Conservation (phyloP, 2,329 filamentous ascomycete genomes). For the Ceratocystis destructans region DNA sequence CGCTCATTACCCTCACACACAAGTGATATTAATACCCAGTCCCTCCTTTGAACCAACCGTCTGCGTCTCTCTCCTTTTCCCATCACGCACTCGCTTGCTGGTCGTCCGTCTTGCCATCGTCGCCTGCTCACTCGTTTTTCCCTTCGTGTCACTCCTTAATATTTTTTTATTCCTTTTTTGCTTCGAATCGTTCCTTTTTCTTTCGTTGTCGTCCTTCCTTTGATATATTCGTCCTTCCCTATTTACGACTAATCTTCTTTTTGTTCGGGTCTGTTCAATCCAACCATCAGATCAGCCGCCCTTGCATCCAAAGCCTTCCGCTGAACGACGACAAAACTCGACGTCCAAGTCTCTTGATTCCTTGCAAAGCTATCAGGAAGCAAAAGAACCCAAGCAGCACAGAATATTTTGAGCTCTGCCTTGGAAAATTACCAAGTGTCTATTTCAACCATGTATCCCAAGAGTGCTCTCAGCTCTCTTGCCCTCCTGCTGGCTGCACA, state of each 20-base stretch:
- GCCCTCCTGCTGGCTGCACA: slow-evolving; percentile 21
- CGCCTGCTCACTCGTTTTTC: not conserved
- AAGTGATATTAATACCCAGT: slow-evolving; percentile 1
- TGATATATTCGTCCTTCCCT: slow-evolving; percentile 22
- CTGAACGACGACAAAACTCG: not conserved
- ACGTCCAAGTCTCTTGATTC: not conserved
- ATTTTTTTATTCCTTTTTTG: slow-evolving; percentile 1
- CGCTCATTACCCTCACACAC: slow-evolving; percentile 3
- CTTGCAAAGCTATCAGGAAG: not conserved
- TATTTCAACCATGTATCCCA: slow-evolving; percentile 21
- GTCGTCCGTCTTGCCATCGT: not conserved
- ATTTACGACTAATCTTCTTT: not conserved
- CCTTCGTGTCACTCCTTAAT: slow-evolving; percentile 4
- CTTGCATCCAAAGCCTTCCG: not conserved
- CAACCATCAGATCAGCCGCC: not conserved
- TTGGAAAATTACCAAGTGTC: not conserved
- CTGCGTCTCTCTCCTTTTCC: not conserved
- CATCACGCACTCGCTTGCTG: not conserved
- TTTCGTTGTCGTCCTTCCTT: slow-evolving; percentile 2
- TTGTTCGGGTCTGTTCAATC: not conserved
- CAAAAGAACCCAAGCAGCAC: not conserved
- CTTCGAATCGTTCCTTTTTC: not conserved
- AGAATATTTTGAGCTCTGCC: not conserved
- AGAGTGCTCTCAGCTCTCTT: slow-evolving; percentile 23
- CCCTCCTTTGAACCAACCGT: not conserved